Base-by-base conservation (phyloP, 1,284 basidiomycete genomes). In the Bjerkandera adusta region DNA sequence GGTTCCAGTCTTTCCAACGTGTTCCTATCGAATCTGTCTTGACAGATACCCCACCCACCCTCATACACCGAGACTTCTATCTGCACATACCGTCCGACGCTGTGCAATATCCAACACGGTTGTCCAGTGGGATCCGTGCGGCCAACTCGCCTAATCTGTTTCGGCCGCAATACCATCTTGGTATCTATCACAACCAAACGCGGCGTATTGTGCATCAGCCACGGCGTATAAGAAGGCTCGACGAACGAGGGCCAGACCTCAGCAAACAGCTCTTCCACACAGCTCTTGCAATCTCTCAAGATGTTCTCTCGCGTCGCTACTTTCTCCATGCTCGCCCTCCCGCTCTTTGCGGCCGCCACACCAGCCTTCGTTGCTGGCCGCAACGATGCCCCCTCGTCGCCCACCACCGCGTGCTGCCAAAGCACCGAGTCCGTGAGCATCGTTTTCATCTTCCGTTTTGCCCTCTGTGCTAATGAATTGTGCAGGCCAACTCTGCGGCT, bases 271-370 rank as follows among this genome's bases (percentile, higher is more conserved):
- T 39, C 34, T 37, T 25, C 22, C 35, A 29, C 34, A 32, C 29
- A 29, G 26, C 26, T 39, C 30, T 27, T 36, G 34, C 43, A 45
- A 36, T 36, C 36, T 29, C 22, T 35, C 43, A 46, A 38, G 18
- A 49, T 49, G 47, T 49, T 49, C 43, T 44, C 47, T 45, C 47
- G 43, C 36, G 16, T 49, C 47, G 22, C 35, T 18, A 18, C 16
- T n/a, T 40, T 46, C 37, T 27, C 37, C 26, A 22, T 36, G 22
- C 34, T 49, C 47, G 35, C 43, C 36, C 41, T 49, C 20, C 35
- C 47, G 21, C 42, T 49, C 32, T 36, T 49, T 49, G 47, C 47
- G 47, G 43, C 36, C 42, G 47, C 47, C 47, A 49, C 47, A 30
- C 41, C 47, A n/a, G 42, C 42, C 20, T 13, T 10, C 32, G 32